phyloP scores from a whole-genome alignment of 371 early-diverging fungal genomes.

The Mucor sp. region DNA sequence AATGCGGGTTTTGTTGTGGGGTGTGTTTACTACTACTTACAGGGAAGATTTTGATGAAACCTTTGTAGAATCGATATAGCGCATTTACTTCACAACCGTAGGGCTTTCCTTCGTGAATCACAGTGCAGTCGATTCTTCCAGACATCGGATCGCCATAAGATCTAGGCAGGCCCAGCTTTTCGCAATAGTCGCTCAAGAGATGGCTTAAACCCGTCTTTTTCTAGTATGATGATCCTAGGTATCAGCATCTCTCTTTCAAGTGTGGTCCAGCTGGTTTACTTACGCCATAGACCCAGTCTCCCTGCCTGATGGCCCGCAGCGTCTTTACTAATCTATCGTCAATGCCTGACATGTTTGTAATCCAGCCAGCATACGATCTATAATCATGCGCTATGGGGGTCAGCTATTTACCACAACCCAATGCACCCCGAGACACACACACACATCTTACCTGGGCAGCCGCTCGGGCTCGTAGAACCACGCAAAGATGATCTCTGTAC shows the following conservation, averaged over 20 bases:
- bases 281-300: slow-evolving; percentile 54
- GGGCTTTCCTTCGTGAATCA: slow-evolving; percentile 47
- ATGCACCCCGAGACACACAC: not conserved
- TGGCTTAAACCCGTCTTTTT: slow-evolving; percentile 39
- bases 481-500: slow-evolving; percentile 67
- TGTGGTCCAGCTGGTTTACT: too few relatives aligned
- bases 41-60: slow-evolving; percentile 47
- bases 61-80: slow-evolving; percentile 41
- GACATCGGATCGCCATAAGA: slow-evolving; percentile 39
- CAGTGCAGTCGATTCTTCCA: slow-evolving; percentile 46
- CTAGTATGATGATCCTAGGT: too few relatives aligned
- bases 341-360: slow-evolving; percentile 63
- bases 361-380: slow-evolving; percentile 65
- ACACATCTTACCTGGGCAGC: slow-evolving; percentile 53
- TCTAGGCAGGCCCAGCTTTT: slow-evolving; percentile 39
- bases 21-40: slow-evolving; percentile 24
- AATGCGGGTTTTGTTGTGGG: not conserved
- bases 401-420: not conserved
- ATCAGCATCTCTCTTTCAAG: too few relatives aligned
- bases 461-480: slow-evolving; percentile 62
- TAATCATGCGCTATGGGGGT: too few relatives aligned
- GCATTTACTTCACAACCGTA: slow-evolving; percentile 49
- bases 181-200: slow-evolving; percentile 40
- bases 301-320: slow-evolving; percentile 46
- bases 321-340: slow-evolving; percentile 56